phyloP scores from a whole-genome alignment of 2,329 filamentous ascomycete genomes.

The Claviceps sorghi region DNA sequence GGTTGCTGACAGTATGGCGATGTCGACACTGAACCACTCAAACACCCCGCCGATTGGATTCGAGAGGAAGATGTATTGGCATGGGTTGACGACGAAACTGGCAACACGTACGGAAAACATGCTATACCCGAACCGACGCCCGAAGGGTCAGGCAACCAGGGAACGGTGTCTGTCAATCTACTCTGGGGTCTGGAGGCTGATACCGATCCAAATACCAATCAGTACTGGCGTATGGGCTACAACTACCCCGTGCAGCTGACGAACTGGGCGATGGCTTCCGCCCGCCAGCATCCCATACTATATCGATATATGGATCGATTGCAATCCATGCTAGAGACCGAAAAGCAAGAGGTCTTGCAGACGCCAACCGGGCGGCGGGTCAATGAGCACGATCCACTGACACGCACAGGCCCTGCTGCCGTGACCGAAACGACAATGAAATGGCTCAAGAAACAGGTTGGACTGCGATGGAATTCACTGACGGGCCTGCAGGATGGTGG shows the following conservation, averaged over 20 bases:
- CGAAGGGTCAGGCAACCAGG: background rate
- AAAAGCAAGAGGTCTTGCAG: slow-evolving; percentile 4
- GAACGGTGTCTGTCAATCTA: slow-evolving; percentile 9
- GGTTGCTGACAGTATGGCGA: slow-evolving; percentile 10
- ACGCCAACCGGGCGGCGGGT: background rate
- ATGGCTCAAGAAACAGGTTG: slow-evolving; percentile 10
- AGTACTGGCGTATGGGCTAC: slow-evolving; percentile 15
- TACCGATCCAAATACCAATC: slow-evolving; percentile 9
- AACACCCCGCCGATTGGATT: slow-evolving; percentile 11
- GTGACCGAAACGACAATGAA: slow-evolving; percentile 10
- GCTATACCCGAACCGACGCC: background rate
- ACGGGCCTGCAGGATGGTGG: slow-evolving; percentile 11
- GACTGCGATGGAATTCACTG: slow-evolving; percentile 12
- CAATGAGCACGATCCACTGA: slow-evolving; percentile 9
- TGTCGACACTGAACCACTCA: slow-evolving; percentile 12
- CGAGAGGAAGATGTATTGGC: slow-evolving; percentile 7
- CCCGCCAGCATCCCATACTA: slow-evolving; percentile 10
- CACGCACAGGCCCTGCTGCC: slow-evolving; percentile 12
- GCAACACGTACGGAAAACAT: slow-evolving; percentile 7
- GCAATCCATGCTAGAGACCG: slow-evolving; percentile 4
- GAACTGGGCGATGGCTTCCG: slow-evolving; percentile 13
- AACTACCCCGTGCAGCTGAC: slow-evolving; percentile 13
- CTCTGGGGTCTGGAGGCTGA: slow-evolving; percentile 14
- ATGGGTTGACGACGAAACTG: slow-evolving; percentile 10
- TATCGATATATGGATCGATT: slow-evolving; percentile 10